Evolutionary conservation across 2,329 filamentous ascomycete species (phyloP), one percentile per base, ranked within the genome.

Genomic region (Domatiomyces catenatus): DNA sequence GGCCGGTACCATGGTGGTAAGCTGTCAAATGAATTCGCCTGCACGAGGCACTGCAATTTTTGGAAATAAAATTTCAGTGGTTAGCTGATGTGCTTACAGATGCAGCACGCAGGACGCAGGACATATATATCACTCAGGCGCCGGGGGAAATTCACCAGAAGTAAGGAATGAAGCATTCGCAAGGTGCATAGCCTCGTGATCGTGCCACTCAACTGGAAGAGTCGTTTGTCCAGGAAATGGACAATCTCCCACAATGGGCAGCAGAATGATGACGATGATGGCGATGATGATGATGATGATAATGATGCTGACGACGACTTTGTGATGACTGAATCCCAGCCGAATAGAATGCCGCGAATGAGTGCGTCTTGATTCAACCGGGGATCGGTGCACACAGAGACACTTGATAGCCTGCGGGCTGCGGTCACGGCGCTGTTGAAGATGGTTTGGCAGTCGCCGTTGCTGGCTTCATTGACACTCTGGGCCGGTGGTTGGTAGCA

Each of bases 161-260:
- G 50, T 32, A 52, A 32, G 24, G 17, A 42, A 47, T 52, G 50
- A n/a, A 47, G 49, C 50, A 52, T 52, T 10, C 50, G 47, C 44
- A 52, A 28, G 12, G 50, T 47, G 48, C 50, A 52, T 26, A 52
- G 36, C 19, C 50, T 24, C 2, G 50, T 52, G 8, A 52, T 50
- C 12, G 42, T 46, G 1, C 47, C 42, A 39, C 50, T 52, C 19
- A 42, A 32, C 22, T 32, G 42, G 36, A 52, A 52, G 20, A 52
- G 39, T 15, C 43, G 43, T 47, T 32, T 49, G 48, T 52, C 50
- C 10, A 52, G 44, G 26, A 32, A 24, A n/a, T 26, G 42, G 3
- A 50, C 8, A 2, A 52, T 42, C 19, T 46, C 43, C 50, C 42
- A 52, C 44, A 52, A 19, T 4, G 50, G 50, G 39, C 50, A 52